Evolutionary conservation across 106 monocot species (phyloP).

Genomic region (Phalaenopsis equestris): DNA sequence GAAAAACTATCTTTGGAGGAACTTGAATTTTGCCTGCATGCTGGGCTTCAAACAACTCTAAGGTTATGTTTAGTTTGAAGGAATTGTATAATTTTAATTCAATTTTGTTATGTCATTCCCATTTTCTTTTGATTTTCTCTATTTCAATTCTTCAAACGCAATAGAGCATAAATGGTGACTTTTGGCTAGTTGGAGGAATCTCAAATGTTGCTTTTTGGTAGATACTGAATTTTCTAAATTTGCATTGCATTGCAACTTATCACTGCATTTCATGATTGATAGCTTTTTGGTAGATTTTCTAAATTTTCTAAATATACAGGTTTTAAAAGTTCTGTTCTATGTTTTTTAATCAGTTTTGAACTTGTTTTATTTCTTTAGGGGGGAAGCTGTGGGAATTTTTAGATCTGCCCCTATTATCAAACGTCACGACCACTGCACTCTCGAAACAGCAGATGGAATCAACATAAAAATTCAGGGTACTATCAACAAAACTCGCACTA

Average conservation of each 20-base stretch:
- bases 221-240: too few relatives aligned
- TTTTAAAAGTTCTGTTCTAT: neutral
- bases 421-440: conserved; percentile 2
- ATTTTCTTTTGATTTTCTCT: too few relatives aligned
- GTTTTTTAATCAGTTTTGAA: neutral
- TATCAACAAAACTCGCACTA: conserved; percentile 10
- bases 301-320: too few relatives aligned
- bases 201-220: too few relatives aligned
- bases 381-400: conserved; percentile 4
- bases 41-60: neutral
- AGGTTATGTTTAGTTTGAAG: too few relatives aligned
- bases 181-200: too few relatives aligned
- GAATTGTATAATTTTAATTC: neutral
- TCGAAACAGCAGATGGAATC: conserved; percentile 17
- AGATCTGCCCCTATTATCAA: conserved; percentile 14
- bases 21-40: neutral
- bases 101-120: too few relatives aligned
- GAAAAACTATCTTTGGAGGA: neutral
- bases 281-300: too few relatives aligned
- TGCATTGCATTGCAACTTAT: too few relatives aligned
- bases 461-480: conserved; percentile 7
- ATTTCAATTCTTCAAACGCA: too few relatives aligned
- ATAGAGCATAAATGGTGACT: too few relatives aligned
- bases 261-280: too few relatives aligned
- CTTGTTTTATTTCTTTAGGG: conserved; percentile 2